Evolutionary conservation across 129 eudicot species (phyloP), one percentile per base, ranked within the genome.

Genomic region (Sambucus nigra): DNA sequence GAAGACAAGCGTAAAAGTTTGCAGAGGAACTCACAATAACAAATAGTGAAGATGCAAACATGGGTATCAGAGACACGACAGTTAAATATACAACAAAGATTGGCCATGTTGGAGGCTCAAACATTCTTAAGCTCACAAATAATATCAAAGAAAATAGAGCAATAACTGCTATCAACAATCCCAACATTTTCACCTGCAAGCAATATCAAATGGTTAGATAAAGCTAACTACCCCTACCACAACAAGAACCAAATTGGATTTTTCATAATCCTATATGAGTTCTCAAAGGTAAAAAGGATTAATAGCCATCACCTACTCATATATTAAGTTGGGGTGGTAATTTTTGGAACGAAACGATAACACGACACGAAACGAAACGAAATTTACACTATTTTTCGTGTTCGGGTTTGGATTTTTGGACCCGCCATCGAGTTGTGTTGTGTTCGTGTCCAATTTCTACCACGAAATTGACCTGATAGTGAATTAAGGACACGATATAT

Each of bases 31-130:
- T 33, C 47, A 77, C 84, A 33, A 73, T 77, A 17, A 72, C 58
- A 27, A 73, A 64, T n/a, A 77, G 47, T 11, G 84, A 80, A 29
- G 84, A 77, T 17, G 84, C 84, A 64, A 73, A 77, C 84, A 77
- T 77, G 48, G 69, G 68, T 54, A 77, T 60, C 18, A 77, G 76
- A 41, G 84, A 64, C 11, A 66, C 59, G 21, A 72, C 65, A 1
- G 60, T 57, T 25, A 72, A 45, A 51, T 61, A 77, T 33, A 79
- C 79, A 54, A 77, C 79, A 20, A 77, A 77, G 3, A 60, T 47
- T 46, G 68, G 66, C 7, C 76, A 69, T 2, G 44, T 49, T 1
- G 75, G 79, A 21, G 76, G 69, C 7, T 77, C 69, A 31, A 77
- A 69, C 21, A 77, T n/a, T 25, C 31, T 31, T 7, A 77, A 6